Conservation (phyloP, 495 filamentous ascomycete genomes). For the Xylona heveae region DNA sequence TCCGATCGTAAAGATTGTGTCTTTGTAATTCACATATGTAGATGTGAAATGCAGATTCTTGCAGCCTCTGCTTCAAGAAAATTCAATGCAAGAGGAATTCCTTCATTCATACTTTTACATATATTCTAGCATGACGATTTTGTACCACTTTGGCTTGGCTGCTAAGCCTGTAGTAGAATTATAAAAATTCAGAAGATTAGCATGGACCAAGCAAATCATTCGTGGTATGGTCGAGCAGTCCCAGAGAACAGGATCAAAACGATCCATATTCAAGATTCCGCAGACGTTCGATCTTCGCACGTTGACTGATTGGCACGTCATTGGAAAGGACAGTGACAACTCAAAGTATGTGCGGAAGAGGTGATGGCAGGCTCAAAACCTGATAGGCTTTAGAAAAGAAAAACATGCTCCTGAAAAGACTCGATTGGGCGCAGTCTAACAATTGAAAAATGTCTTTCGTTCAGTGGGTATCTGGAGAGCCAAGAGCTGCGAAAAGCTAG, state of each 20-base stretch:
- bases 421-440: background rate
- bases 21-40: too few relatives aligned
- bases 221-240: too few relatives aligned
- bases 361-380: constrained; percentile 8
- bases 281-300: constrained; percentile 57
- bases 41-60: too few relatives aligned
- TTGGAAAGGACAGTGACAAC: constrained; percentile 58
- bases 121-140: too few relatives aligned
- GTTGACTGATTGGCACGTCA: constrained; percentile 85
- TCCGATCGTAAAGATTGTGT: too few relatives aligned
- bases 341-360: constrained; percentile 63
- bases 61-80: too few relatives aligned
- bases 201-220: too few relatives aligned
- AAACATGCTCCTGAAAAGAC: constrained; percentile 2
- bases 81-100: too few relatives aligned
- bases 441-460: background rate
- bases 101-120: too few relatives aligned
- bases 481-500: background rate
- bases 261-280: constrained; percentile 14
- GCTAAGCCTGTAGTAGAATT: too few relatives aligned
- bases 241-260: constrained; percentile 18
- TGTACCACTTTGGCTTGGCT: too few relatives aligned
- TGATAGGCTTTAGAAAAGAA: constrained; percentile 2
- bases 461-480: background rate
- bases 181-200: too few relatives aligned